phyloP scores from a whole-genome alignment of 495 filamentous ascomycete genomes.

The Aspergillus saccharolyticus region DNA sequence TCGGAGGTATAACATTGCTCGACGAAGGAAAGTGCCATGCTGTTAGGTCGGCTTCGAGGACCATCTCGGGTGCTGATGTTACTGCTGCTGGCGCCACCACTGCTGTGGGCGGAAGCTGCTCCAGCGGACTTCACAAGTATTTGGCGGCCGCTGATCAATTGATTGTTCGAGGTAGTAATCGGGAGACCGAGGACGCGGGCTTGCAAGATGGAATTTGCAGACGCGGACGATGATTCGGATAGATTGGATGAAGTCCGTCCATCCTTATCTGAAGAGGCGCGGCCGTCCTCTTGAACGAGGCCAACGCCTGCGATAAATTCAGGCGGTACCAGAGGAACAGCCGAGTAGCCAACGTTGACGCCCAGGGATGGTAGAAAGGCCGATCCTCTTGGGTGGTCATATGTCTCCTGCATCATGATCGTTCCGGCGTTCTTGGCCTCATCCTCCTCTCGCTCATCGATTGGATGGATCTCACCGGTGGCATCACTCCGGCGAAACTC shows the following conservation, averaged over 20 bases:
- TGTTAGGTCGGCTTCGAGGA: slow-evolving; percentile 24
- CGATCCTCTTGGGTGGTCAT: slow-evolving; percentile 27
- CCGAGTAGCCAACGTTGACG: slow-evolving; percentile 20
- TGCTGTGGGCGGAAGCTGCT: slow-evolving; percentile 18
- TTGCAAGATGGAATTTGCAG: slow-evolving; percentile 9
- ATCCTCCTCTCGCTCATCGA: slow-evolving; percentile 70
- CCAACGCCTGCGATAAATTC: not conserved
- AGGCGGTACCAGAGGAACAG: not conserved
- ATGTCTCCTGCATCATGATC: slow-evolving; percentile 13
- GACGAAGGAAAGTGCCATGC: slow-evolving; percentile 20
- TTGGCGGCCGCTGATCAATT: slow-evolving; percentile 24
- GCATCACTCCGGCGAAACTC: slow-evolving; percentile 43
- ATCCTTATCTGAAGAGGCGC: slow-evolving; percentile 33
- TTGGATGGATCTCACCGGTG: slow-evolving; percentile 55
- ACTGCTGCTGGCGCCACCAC: slow-evolving; percentile 20
- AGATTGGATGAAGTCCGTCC: slow-evolving; percentile 55
- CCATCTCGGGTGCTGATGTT: slow-evolving; percentile 13
- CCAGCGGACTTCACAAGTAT: slow-evolving; percentile 23
- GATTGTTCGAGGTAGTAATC: slow-evolving; percentile 17
- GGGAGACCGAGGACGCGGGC: slow-evolving; percentile 6
- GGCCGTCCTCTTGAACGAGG: not conserved
- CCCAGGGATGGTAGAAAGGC: slow-evolving; percentile 27
- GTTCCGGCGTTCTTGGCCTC: slow-evolving; percentile 25
- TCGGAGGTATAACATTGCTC: slow-evolving; percentile 46
- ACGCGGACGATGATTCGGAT: slow-evolving; percentile 38